Conservation (phyloP, 768 basidiomycete genomes). For the Russula olivacea region DNA sequence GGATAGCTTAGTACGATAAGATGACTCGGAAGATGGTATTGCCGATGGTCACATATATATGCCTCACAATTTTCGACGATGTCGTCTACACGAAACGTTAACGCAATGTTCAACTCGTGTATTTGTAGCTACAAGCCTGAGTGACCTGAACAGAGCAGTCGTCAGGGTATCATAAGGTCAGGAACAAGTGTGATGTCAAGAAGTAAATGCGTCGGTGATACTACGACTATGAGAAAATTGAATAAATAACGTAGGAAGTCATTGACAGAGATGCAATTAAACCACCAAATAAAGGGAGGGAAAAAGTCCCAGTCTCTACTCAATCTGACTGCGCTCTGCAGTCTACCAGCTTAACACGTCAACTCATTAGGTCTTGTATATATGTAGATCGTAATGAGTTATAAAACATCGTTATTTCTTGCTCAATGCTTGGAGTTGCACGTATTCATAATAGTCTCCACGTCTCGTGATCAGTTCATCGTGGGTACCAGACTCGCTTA, state of each 20-base stretch:
- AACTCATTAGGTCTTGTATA: not conserved
- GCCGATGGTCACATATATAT: too few relatives aligned
- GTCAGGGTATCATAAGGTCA: too few relatives aligned
- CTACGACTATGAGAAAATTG: not conserved
- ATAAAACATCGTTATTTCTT: slow-evolving; percentile 5
- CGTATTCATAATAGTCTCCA: slow-evolving; percentile 26
- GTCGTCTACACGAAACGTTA: too few relatives aligned
- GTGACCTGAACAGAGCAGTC: too few relatives aligned
- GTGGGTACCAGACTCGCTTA: slow-evolving; percentile 25
- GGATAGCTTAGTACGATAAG: too few relatives aligned
- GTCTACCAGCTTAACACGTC: not conserved
- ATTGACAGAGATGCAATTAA: not conserved
- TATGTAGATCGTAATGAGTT: not conserved
- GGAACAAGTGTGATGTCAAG: too few relatives aligned
- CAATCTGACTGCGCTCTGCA: not conserved
- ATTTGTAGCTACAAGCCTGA: too few relatives aligned
- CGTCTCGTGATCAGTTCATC: slow-evolving; percentile 21
- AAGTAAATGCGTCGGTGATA: too few relatives aligned
- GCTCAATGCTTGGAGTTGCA: slow-evolving; percentile 23
- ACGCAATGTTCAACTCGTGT: too few relatives aligned
- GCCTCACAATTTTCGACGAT: too few relatives aligned
- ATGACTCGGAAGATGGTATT: too few relatives aligned
- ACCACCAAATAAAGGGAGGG: not conserved
- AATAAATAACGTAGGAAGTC: not conserved
- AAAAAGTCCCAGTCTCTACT: not conserved